Base-by-base conservation (phyloP, 768 basidiomycete genomes). In the Lactifluus pinguis region DNA sequence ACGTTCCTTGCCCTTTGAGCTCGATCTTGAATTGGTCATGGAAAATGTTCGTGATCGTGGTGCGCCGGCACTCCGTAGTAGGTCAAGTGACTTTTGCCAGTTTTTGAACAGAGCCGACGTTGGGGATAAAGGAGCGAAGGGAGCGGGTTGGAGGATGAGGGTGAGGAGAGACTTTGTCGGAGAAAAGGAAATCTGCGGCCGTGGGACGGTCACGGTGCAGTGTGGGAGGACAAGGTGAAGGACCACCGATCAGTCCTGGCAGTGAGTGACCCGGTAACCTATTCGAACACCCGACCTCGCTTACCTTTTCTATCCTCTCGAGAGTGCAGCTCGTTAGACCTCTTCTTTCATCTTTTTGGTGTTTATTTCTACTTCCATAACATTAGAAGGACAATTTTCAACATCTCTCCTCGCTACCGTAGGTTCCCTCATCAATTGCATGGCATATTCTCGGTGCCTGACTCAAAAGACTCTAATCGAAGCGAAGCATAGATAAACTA, bases 1-100 rank as follows among this genome's bases (percentile, higher is more conserved):
- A 30, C 44, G 64, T 38, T 64, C 65, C 32, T 66, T 66, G 30
- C 65, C 65, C 49, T 66, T 66, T 17, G 42, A 39, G 25, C 39
- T 57, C 19, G 54, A 19, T 49, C 15, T 45, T 36, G 36, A 14
- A 30, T 44, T 55, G 29, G 53, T 21, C 58, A 64, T 61, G 29
- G 65, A 66, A 53, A 54, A 61, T 8, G 44, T 55, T 49, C 63
- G 65, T 32, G 63, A 32, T 42, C 44, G 52, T 1, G 44, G n/a
- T 19, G 50, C 25, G 34, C 63, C 39, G 10, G 53, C 9, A 34
- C n/a, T 44, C 51, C 63, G 49, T 17, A 29, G 49, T 17, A 29
- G 29, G 51, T 64, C 55, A 8, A 39, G 15, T 25, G 60, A 21
- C 50, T 42, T 42, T 55, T 39, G 44, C 21, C 0, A 49, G 10